Evolutionary conservation across 2,329 filamentous ascomycete species (phyloP).

Genomic region (Penicillium sp.): DNA sequence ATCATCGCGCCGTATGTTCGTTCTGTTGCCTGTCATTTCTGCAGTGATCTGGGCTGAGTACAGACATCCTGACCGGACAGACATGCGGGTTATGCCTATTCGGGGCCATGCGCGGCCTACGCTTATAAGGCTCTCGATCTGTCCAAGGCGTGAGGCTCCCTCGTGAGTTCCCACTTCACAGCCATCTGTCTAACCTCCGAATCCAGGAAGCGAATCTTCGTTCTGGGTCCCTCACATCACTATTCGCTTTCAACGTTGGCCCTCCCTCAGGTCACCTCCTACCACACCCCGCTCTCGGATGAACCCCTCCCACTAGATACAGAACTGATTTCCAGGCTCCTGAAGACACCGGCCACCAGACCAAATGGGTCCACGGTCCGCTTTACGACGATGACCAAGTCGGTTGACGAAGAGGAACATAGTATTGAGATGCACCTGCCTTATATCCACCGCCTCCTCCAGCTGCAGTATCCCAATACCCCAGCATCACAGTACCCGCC

Average conservation of each 20-base stretch:
- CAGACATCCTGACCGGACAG: slow-evolving; percentile 48
- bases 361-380: slow-evolving; percentile 33
- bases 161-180: not conserved
- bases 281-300: slow-evolving; percentile 45
- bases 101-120: slow-evolving; percentile 87
- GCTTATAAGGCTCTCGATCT: slow-evolving; percentile 89
- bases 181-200: not conserved
- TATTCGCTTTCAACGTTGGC: slow-evolving; percentile 75
- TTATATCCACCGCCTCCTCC: slow-evolving; percentile 78
- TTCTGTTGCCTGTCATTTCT: no score
- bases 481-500: slow-evolving; percentile 61
- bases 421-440: slow-evolving; percentile 96
- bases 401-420: slow-evolving; percentile 77
- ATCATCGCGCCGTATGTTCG: slow-evolving; percentile 95
- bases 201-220: slow-evolving; percentile 77
- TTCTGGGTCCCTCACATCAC: slow-evolving; percentile 90
- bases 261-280: slow-evolving; percentile 65
- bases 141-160: slow-evolving; percentile 62
- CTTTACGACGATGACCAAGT: slow-evolving; percentile 57
- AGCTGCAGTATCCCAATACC: slow-evolving; percentile 51
- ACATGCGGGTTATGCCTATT: slow-evolving; percentile 91
- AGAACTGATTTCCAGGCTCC: slow-evolving; percentile 42
- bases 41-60: not conserved
- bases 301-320: slow-evolving; percentile 46
- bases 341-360: slow-evolving; percentile 27